Base-by-base conservation (phyloP, 139 green algal species). In the Asterochloris erici region DNA sequence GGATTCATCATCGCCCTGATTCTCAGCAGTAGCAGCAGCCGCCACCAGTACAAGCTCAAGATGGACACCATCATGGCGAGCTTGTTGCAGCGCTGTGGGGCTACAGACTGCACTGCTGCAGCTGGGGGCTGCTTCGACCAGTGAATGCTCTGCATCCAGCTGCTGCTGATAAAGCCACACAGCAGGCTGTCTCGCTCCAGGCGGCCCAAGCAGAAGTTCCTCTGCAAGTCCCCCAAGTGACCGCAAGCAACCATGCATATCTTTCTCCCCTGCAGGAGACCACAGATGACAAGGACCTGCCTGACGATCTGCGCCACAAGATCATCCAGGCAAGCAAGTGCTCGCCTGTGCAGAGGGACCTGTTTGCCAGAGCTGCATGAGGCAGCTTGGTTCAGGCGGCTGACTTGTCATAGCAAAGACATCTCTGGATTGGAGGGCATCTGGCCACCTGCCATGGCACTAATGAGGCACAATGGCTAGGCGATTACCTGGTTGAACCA, bases 1-100 rank as follows among this genome's bases (percentile, higher is more conserved):
- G 76, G 76, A 23, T 81, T 81, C 61, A 81, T 81, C 76, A 69
- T 81, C 21, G 76, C 76, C 26, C 38, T 24, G 54, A 81, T 81
- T 63, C 61, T 81, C 12, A 60, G n/a, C 61, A 60, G 24, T 60
- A 16, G 54, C 76, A 81, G 76, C 76, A 71, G 60, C 76, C 61
- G 76, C 61, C 76, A 81, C 61, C 76, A 60, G 14, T 71, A 71
- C 76, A 81, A 81, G 76, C n/a, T 70, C 21, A 69, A 60, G 60
- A 81, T 81, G 76, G 76, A 81, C 26, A 70, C 54, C 47, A 70
- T 81, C 23, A 15, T 81, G 76, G 76, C 71, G 16, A 71, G 76
- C n/a, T 71, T 23, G 11, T 60, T 81, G 26, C 76, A 23, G 47
- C 76, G 16, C 14, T 76, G 12, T 80, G 14, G 38, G 24, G 23